phyloP scores from a whole-genome alignment of 805 yeast species.

The Kazachstania psychrophila region DNA sequence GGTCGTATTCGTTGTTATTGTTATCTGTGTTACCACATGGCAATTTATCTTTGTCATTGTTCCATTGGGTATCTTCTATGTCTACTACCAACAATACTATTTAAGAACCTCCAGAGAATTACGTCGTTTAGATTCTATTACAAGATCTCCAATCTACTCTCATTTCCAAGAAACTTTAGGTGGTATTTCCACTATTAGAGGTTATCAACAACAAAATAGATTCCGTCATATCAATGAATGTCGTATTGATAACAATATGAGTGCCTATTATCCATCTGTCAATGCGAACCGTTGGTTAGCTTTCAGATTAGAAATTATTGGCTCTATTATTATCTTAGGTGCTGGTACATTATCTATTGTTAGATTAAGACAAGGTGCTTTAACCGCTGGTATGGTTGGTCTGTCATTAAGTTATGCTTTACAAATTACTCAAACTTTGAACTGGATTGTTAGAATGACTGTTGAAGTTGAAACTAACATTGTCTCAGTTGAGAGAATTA shows the following conservation, averaged over 20 bases:
- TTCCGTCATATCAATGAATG: slow-evolving; percentile 55
- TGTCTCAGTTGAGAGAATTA: slow-evolving; percentile 90
- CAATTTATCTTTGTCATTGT: slow-evolving; percentile 61
- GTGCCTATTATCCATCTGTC: slow-evolving; percentile 86
- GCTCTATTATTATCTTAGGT: slow-evolving; percentile 77
- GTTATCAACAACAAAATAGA: slow-evolving; percentile 56
- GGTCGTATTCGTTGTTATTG: slow-evolving; percentile 66
- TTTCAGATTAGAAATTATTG: slow-evolving; percentile 83
- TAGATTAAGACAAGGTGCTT: slow-evolving; percentile 54
- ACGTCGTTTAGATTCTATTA: slow-evolving; percentile 72
- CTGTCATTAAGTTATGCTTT: slow-evolving; percentile 86
- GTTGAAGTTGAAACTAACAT: slow-evolving; percentile 97
- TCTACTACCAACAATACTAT: slow-evolving; percentile 68
- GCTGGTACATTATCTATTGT: slow-evolving; percentile 77
- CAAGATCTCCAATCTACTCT: slow-evolving; percentile 73
- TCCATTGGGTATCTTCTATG: slow-evolving; percentile 60
- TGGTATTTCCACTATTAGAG: slow-evolving; percentile 69
- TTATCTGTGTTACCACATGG: slow-evolving; percentile 84
- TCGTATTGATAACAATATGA: slow-evolving; percentile 77
- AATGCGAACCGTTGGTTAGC: slow-evolving; percentile 97
- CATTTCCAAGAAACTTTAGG: slow-evolving; percentile 75
- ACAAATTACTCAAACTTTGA: slow-evolving; percentile 85
- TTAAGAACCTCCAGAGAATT: slow-evolving; percentile 71
- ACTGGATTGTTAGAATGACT: slow-evolving; percentile 98
- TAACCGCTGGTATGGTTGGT: slow-evolving; percentile 90